Conservation (phyloP, 2,329 filamentous ascomycete genomes). For the Aureobasidium sp. region DNA sequence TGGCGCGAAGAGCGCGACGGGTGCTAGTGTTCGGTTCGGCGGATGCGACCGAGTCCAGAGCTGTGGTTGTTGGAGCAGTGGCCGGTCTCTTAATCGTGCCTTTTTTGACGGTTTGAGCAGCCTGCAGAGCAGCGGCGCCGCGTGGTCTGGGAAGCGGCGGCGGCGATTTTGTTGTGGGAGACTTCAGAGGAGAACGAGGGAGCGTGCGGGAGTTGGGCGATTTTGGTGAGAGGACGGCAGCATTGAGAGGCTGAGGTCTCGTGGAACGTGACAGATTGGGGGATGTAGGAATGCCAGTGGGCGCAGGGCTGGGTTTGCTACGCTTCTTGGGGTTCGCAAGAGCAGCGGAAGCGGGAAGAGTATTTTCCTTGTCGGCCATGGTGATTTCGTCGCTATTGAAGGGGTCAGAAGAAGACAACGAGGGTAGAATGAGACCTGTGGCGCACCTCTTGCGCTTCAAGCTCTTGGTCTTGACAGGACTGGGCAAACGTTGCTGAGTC, state of each 20-base stretch:
- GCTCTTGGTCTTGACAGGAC: slow-evolving; percentile 18
- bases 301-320: slow-evolving; percentile 35
- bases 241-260: slow-evolving; percentile 32
- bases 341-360: slow-evolving; percentile 39
- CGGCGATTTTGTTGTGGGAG: slow-evolving; percentile 30
- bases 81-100: slow-evolving; percentile 13
- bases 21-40: slow-evolving; percentile 41
- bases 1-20: slow-evolving; percentile 3
- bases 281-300: slow-evolving; percentile 24
- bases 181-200: slow-evolving; percentile 48
- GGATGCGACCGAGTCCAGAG: slow-evolving; percentile 49
- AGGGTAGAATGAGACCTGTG: slow-evolving; percentile 20
- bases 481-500: slow-evolving; percentile 17
- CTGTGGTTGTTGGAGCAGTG: slow-evolving; percentile 29
- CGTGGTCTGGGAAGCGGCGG: slow-evolving; percentile 6
- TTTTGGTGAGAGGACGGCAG: slow-evolving; percentile 70
- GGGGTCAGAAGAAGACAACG: slow-evolving; percentile 23
- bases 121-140: not conserved
- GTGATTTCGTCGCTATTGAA: slow-evolving; percentile 54
- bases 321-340: slow-evolving; percentile 66
- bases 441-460: slow-evolving; percentile 30
- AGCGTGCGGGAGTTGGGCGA: slow-evolving; percentile 71
- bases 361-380: slow-evolving; percentile 70
- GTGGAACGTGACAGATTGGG: slow-evolving; percentile 22
- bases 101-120: not conserved